Conservation (phyloP, 306 rosid genomes). For the Cicer arietinum region DNA sequence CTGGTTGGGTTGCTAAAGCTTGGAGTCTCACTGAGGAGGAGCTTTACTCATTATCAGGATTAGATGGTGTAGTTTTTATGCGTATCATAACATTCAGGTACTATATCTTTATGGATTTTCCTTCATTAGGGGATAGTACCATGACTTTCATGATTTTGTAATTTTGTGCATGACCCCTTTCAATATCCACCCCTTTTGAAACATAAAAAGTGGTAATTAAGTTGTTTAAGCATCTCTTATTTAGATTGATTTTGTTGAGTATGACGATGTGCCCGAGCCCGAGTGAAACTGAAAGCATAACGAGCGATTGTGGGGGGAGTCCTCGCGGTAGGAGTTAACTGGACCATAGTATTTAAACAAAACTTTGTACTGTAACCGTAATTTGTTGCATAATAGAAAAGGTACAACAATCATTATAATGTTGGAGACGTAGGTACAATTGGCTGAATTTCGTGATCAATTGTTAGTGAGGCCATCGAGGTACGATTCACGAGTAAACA, state of each 20-base stretch:
- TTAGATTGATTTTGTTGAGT: constrained; percentile 6
- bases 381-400: no score
- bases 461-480: no score
- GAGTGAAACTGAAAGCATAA: no score
- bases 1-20: constrained; percentile 76
- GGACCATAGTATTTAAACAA: no score
- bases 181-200: background rate
- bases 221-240: constrained; percentile 13
- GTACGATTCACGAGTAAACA: no score
- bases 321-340: no score
- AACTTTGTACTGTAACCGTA: no score
- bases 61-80: constrained; percentile 86
- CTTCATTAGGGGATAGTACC: constrained; percentile 20
- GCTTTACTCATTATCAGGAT: constrained; percentile 62
- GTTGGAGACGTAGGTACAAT: no score
- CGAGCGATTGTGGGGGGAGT: no score
- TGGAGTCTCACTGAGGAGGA: constrained; percentile 92
- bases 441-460: no score
- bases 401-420: no score
- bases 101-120: background rate
- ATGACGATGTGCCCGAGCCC: no score
- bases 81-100: constrained; percentile 83
- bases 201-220: background rate
- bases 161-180: background rate
- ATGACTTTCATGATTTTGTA: background rate